Base-by-base conservation (phyloP, 495 filamentous ascomycete species). In the Podospora conica region DNA sequence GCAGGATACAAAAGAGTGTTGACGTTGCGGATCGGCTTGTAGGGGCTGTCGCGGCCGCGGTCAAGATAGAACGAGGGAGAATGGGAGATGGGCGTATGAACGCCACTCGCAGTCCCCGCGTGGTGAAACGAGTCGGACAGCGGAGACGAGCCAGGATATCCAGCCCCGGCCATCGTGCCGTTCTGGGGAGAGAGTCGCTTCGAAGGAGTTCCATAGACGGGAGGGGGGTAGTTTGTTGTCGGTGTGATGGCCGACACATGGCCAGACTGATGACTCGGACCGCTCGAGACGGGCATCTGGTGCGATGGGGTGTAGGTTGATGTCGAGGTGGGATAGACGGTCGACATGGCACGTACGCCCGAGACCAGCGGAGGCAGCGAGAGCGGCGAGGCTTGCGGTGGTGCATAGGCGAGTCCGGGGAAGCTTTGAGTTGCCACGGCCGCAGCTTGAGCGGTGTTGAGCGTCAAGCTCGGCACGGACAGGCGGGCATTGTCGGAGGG, bases 1-100 rank as follows among this genome's bases (percentile, higher is more conserved):
- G 95, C 91, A 12, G 94, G 95, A 28, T 95, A 91, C 20, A 97
- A 83, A 21, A 98, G 83, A 3, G 92, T 96, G 67, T 92, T 91
- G 60, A 97, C 91, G 61, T 88, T 84, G 61, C 93, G 90, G 27
- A 98, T 88, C 4, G 95, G 95, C 66, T 90, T 90, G 77, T 98
- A 98, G 1, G 95, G 95, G 58, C 96, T 98, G 55, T 84, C 79
- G 65, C 83, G 82, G 69, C n/a, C n/a, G n/a, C 88, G 86, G 66
- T 86, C 84, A 15, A 86, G 79, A 68, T 87, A 86, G 66, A 85
- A 68, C 55, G 85, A 82, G 27, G 86, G 78, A 77, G 88, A 74
- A 78, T 85, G 76, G 0, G 84, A 81, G 56, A 82, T 79, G 0
- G 82, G 82, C 15, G 84, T 83, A 67, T 84, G 88, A 67, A 78